Base-by-base conservation (phyloP, 306 rosid species). In the Lathyrus oleraceus region DNA sequence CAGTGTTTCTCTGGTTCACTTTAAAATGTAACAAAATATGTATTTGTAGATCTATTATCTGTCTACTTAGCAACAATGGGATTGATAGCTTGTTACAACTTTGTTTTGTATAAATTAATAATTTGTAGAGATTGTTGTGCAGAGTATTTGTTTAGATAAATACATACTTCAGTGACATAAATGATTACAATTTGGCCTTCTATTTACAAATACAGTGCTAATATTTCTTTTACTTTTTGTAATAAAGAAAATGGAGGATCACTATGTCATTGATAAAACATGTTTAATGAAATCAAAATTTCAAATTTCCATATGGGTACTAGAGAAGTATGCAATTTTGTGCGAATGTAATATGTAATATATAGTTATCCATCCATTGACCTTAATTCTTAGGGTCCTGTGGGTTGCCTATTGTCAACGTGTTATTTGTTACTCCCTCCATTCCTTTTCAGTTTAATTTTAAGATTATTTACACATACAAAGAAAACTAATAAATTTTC, bases 241-340 rank as follows among this genome's bases (percentile, higher is more conserved):
- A 15, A 15, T 40, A 14, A 66, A 67, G 61, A 57, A 53, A 57
- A 44, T 58, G 73, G 30, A 67, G 67, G 68, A 58, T 45, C 57
- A 16, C 14, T 53, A 13, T 48, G 48, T 61, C 17, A 32, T 23
- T 13, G 45, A 38, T 51, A 21, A 58, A 71, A 56, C 28, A 53
- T 61, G 57, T 58, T 72, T 35, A 30, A 25, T 73, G 65, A 73
- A 43, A 77, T 58, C 36, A 43, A 27, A 51, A 61, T 63, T 53
- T 42, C 35, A 53, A 12, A 45, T n/a, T 58, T 6, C 54, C 45
- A 49, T 44, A 66, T 67, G 61, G 69, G 67, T 67, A 43, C 9
- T 16, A 48, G 32, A 63, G 59, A 69, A 79, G 61, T 35, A 20
- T 72, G 48, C 67, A 19, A 45, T 20, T 44, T 6, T 52, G 27